A percentile compares a stretch with the other conserved stretches of the same genome.
These are phyloP conservation scores for Keithomyces neogunnii DNA, from an alignment of 2,329 filamentous ascomycete species.

Conservation along the genomic window DNA sequence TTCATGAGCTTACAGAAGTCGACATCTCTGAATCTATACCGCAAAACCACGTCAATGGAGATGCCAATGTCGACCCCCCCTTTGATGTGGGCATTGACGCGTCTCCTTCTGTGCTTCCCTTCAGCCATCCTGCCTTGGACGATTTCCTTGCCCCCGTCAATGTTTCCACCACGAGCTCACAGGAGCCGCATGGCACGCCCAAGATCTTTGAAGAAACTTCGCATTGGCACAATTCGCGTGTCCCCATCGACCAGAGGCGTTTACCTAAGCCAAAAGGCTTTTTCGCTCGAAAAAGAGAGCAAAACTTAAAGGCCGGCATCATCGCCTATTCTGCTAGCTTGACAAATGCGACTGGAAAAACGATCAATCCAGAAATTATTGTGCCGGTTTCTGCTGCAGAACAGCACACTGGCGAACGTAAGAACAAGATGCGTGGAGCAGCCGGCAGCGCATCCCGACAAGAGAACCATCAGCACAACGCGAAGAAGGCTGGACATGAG, in stretches of 20 bases:
- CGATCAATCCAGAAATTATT: conserved; percentile 55
- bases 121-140: conserved; percentile 38
- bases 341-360: conserved; percentile 54
- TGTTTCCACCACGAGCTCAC: conserved; percentile 21
- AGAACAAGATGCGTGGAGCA: background rate
- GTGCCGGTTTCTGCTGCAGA: conserved; percentile 22
- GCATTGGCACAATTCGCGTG: conserved; percentile 57
- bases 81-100: background rate
- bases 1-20: background rate
- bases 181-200: conserved; percentile 14
- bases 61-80: background rate
- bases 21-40: background rate
- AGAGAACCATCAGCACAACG: conserved; percentile 11
- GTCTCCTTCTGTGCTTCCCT: conserved; percentile 28
- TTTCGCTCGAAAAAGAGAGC: conserved; percentile 39
- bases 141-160: conserved; percentile 34
- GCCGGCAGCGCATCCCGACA: conserved; percentile 6
- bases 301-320: conserved; percentile 60
- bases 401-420: background rate
- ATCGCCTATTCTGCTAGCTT: conserved; percentile 61
- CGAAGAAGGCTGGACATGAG: conserved; percentile 6
- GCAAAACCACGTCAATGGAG: background rate
- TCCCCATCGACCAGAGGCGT: conserved; percentile 33
- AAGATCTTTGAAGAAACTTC: conserved; percentile 38
- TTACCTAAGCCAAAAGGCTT: conserved; percentile 11